A percentile compares a stretch with the other conserved stretches of the same genome.
phyloP scores from a whole-genome alignment of 345 rosid species.

The Euphorbia tirucalli region DNA sequence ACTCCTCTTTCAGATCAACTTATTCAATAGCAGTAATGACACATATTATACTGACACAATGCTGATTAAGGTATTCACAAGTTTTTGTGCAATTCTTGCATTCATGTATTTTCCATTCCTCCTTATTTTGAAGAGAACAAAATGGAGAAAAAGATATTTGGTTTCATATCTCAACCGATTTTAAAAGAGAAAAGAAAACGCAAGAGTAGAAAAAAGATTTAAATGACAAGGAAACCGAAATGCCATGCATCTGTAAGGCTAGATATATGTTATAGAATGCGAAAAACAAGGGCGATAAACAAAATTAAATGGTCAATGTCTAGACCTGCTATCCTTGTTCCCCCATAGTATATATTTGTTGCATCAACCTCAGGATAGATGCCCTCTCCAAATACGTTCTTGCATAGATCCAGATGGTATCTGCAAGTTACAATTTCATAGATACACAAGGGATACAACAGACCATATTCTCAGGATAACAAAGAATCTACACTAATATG shows the following conservation, averaged over 20 bases:
- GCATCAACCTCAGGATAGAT: constrained; percentile 68
- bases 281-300: not conserved
- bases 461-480: not conserved
- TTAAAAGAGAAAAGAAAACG: not conserved
- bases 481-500: not conserved
- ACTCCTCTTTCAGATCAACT: not conserved
- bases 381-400: constrained; percentile 65
- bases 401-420: constrained; percentile 82
- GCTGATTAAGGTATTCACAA: not conserved
- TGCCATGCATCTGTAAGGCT: constrained; percentile 7
- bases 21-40: not conserved
- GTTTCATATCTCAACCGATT: not conserved
- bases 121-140: too few relatives aligned
- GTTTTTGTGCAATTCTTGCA: not conserved
- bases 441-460: constrained; percentile 1
- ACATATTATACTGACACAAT: not conserved
- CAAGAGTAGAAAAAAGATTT: not conserved
- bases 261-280: not conserved
- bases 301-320: constrained; percentile 20
- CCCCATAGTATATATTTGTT: constrained; percentile 82
- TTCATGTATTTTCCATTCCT: not conserved
- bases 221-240: not conserved
- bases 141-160: not conserved
- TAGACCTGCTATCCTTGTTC: constrained; percentile 67
- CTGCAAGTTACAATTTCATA: constrained; percentile 30